Percentiles rank a stretch among this genome's conserved stretches.
Evolutionary conservation across 805 yeast genomes (phyloP).

Genomic region (Kuraishia piskuri): DNA sequence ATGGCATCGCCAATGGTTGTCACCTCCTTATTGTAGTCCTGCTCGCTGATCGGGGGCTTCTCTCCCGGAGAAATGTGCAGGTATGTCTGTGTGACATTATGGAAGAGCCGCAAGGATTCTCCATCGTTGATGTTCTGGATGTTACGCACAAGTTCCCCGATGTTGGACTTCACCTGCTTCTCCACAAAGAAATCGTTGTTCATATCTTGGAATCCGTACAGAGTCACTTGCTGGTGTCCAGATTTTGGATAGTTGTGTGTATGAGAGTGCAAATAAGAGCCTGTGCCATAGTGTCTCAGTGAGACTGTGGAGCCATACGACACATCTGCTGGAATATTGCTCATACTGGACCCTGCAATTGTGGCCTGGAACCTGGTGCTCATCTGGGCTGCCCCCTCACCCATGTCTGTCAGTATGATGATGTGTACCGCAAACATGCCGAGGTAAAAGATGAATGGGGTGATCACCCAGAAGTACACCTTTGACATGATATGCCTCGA

Average conservation of each 20-base stretch:
- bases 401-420: constrained; percentile 33
- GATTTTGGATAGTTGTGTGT: constrained; percentile 49
- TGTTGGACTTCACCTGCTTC: constrained; percentile 24
- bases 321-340: constrained; percentile 50
- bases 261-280: constrained; percentile 80
- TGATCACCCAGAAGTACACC: constrained; percentile 30
- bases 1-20: constrained; percentile 59
- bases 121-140: constrained; percentile 32
- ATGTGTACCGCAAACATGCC: constrained; percentile 53
- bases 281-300: constrained; percentile 63
- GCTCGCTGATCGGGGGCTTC: constrained; percentile 85
- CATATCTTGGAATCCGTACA: constrained; percentile 49
- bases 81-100: constrained; percentile 56
- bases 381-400: constrained; percentile 55
- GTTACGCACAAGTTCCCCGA: constrained; percentile 29
- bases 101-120: constrained; percentile 58
- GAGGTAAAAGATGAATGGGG: constrained; percentile 55
- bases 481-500: constrained; percentile 32
- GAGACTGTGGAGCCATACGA: constrained; percentile 66
- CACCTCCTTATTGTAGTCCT: constrained; percentile 84
- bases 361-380: constrained; percentile 61
- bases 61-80: constrained; percentile 52
- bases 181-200: constrained; percentile 76
- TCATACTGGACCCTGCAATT: constrained; percentile 31
- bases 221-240: constrained; percentile 70